Conservation (phyloP, 208 protist genomes). For the Leishmania martiniquensis region DNA sequence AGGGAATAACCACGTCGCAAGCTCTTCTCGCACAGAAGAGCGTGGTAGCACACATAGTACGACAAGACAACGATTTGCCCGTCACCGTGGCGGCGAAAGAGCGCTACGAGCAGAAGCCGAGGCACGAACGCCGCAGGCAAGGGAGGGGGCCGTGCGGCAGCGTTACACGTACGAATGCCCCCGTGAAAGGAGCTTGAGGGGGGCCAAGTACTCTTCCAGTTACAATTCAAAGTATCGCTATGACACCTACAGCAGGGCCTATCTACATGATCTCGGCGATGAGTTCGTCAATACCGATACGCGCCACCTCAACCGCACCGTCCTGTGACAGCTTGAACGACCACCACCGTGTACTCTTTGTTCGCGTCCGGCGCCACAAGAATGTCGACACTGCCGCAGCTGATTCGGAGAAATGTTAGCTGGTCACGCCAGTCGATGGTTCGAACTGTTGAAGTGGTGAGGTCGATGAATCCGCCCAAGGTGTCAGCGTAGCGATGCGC, state of each 20-base stretch:
- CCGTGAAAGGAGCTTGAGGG: not conserved
- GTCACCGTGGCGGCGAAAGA: not conserved
- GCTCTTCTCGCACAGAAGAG: not conserved
- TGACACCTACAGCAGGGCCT: not conserved
- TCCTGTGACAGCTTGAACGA: slow-evolving; percentile 64
- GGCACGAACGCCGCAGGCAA: not conserved
- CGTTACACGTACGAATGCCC: not conserved
- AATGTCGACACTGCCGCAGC: slow-evolving; percentile 66
- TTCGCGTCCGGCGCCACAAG: slow-evolving; percentile 79
- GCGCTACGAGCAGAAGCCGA: not conserved
- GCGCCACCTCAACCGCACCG: slow-evolving; percentile 1
- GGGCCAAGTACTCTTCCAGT: not conserved
- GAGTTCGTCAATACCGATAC: not conserved
- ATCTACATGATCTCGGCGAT: not conserved
- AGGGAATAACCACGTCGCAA: not conserved
- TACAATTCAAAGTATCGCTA: not conserved
- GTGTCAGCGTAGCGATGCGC: slow-evolving; percentile 65
- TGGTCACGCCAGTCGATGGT: slow-evolving; percentile 81
- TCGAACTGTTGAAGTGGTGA: slow-evolving; percentile 74
- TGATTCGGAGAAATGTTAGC: slow-evolving; percentile 84
- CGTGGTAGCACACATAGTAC: not conserved
- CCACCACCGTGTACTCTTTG: slow-evolving; percentile 80
- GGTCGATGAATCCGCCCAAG: slow-evolving; percentile 64
- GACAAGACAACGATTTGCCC: not conserved
- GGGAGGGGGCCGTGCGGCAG: not conserved